Evolutionary conservation across 805 yeast genomes (phyloP).

Genomic region (Maudiozyma bulderi): DNA sequence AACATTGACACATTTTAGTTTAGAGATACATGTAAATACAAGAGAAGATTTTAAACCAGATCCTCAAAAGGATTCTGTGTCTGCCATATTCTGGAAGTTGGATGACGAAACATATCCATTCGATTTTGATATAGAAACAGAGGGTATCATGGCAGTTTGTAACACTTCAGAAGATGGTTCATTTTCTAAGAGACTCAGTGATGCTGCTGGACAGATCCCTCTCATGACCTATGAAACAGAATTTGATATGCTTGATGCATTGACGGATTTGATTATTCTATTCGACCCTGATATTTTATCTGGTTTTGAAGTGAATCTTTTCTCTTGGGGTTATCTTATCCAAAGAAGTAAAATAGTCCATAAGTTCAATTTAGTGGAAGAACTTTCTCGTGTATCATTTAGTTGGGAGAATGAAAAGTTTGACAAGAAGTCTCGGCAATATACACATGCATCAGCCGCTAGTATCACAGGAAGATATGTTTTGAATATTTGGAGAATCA

Average conservation of each 20-base stretch:
- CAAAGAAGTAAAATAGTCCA: constrained; percentile 45
- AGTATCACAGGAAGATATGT: constrained; percentile 72
- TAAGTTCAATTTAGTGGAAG: constrained; percentile 45
- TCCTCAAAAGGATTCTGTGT: constrained; percentile 51
- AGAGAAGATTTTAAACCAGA: constrained; percentile 48
- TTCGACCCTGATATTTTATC: constrained; percentile 82
- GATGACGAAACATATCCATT: constrained; percentile 35
- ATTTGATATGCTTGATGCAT: constrained; percentile 42
- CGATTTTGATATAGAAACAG: constrained; percentile 28
- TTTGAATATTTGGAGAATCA: constrained; percentile 73
- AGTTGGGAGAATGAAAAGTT: constrained; percentile 44
- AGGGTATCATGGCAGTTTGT: constrained; percentile 31
- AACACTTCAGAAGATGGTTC: constrained; percentile 1
- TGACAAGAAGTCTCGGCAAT: constrained; percentile 60
- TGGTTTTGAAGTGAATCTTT: constrained; percentile 72
- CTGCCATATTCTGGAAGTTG: constrained; percentile 54
- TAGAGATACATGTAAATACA: constrained; percentile 62
- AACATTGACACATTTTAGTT: constrained; percentile 44
- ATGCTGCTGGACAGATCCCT: constrained; percentile 19
- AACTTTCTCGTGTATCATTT: constrained; percentile 49
- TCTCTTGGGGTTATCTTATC: constrained; percentile 85
- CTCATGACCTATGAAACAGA: constrained; percentile 45
- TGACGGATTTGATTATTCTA: constrained; percentile 45
- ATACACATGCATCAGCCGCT: constrained; percentile 63
- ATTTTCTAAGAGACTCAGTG: constrained; percentile 6